phyloP scores from a whole-genome alignment of 2,329 filamentous ascomycete species.

The Aspergillus sojae region DNA sequence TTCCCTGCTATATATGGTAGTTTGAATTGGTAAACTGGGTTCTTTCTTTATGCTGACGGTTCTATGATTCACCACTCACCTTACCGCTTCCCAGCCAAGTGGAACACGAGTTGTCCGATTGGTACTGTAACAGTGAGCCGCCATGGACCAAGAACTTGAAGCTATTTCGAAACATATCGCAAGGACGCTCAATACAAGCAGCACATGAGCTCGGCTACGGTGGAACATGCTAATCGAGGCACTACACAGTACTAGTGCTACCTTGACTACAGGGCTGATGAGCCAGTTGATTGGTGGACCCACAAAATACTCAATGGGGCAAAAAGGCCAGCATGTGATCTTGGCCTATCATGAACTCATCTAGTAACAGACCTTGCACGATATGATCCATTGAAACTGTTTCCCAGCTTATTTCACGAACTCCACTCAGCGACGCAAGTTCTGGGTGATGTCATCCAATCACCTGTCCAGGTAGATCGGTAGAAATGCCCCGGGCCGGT shows the following conservation, averaged over 20 bases:
- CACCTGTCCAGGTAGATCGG: neutral
- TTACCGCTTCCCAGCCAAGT: neutral
- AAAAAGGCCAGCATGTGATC: constrained; percentile 5
- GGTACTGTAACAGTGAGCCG: neutral
- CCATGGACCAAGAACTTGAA: neutral
- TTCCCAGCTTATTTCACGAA: neutral
- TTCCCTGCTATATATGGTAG: neutral
- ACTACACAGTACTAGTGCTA: neutral
- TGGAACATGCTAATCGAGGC: neutral
- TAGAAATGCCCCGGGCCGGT: constrained; percentile 15
- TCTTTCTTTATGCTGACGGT: neutral
- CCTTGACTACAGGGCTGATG: neutral
- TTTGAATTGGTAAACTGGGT: no score
- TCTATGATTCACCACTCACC: neutral
- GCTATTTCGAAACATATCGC: neutral
- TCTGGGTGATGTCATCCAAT: neutral
- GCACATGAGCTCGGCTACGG: neutral
- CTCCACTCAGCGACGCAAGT: neutral
- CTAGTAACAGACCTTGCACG: neutral
- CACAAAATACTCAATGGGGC: neutral
- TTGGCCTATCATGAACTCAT: neutral
- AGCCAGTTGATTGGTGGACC: neutral
- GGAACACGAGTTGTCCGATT: neutral
- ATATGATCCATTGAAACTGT: neutral
- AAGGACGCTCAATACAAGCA: neutral